These are phyloP conservation scores for Fermentozyma sake DNA, from an alignment of 1,139 yeast species.

Conservation along the genomic window DNA sequence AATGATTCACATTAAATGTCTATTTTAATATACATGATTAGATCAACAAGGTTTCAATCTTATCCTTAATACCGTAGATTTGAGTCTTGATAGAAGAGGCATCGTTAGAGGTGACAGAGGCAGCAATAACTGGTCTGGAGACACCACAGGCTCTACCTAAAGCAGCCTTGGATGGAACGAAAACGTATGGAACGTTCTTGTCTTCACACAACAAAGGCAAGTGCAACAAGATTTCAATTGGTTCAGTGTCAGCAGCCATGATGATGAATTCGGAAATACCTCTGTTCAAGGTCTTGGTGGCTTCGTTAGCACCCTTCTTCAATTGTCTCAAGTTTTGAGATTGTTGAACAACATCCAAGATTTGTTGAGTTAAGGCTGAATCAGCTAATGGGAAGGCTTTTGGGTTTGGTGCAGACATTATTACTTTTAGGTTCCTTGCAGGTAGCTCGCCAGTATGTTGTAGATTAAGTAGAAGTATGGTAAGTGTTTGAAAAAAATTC, in stretches of 20 bases:
- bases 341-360: slow-evolving; percentile 96
- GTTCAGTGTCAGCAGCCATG: slow-evolving; percentile 99
- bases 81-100: slow-evolving; percentile 97
- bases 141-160: slow-evolving; percentile 99
- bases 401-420: slow-evolving; percentile 79
- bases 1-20: not conserved
- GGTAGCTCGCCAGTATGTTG: slow-evolving; percentile 39
- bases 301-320: slow-evolving; percentile 99
- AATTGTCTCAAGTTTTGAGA: slow-evolving; percentile 97
- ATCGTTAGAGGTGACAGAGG: slow-evolving; percentile 96
- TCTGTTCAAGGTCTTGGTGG: slow-evolving; percentile 98
- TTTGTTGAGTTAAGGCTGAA: slow-evolving; percentile 91
- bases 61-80: slow-evolving; percentile 96
- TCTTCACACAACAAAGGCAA: slow-evolving; percentile 98
- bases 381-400: slow-evolving; percentile 99
- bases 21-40: slow-evolving; percentile 30
- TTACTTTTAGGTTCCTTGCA: slow-evolving; percentile 61
- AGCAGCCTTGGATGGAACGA: slow-evolving; percentile 97
- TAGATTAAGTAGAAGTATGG: too few relatives aligned
- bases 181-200: slow-evolving; percentile 98
- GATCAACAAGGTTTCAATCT: slow-evolving; percentile 95
- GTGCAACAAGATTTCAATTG: slow-evolving; percentile 96
- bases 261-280: slow-evolving; percentile 99
- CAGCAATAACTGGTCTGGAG: slow-evolving; percentile 98
- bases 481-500: too few relatives aligned